These are phyloP conservation scores for Yamadazyma trypodendri DNA, from an alignment of 1,139 yeast genomes.

Conservation along the genomic window DNA sequence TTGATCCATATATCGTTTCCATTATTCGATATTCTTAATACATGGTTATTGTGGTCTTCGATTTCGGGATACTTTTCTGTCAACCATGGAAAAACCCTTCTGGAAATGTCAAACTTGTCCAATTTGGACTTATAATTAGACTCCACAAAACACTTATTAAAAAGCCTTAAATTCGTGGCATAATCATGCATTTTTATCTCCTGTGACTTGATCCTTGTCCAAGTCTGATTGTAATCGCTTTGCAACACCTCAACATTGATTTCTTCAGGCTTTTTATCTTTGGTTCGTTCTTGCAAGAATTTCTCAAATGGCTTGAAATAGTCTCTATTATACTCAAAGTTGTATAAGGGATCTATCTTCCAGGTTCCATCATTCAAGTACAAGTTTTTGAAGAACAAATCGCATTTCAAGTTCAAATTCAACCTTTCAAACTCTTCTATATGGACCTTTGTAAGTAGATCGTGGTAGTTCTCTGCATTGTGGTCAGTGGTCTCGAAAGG, in stretches of 20 bases:
- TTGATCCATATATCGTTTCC: constrained; percentile 9
- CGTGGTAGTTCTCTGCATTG: constrained; percentile 10
- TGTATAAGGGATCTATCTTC: constrained; percentile 17
- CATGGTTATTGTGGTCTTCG: constrained; percentile 19
- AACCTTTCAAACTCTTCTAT: constrained; percentile 5
- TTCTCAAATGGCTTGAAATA: constrained; percentile 15
- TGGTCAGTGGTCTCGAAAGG: neutral
- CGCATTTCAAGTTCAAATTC: constrained; percentile 11
- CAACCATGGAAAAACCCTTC: constrained; percentile 25
- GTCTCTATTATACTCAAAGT: constrained; percentile 15
- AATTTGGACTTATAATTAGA: constrained; percentile 12
- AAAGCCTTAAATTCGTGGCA: constrained; percentile 40
- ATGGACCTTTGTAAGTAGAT: constrained; percentile 11
- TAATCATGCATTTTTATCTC: constrained; percentile 41
- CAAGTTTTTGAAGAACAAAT: constrained; percentile 13
- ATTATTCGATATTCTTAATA: constrained; percentile 8
- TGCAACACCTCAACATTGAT: constrained; percentile 7
- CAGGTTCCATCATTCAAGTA: constrained; percentile 11
- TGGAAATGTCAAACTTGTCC: constrained; percentile 16
- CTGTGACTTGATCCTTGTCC: constrained; percentile 15
- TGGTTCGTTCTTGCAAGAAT: constrained; percentile 9
- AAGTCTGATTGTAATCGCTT: constrained; percentile 8
- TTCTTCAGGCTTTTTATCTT: constrained; percentile 9
- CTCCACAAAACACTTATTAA: constrained; percentile 41
- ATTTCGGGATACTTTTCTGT: constrained; percentile 23